These are phyloP conservation scores for Terfezia claveryi DNA, from an alignment of 495 filamentous ascomycete species.

Conservation along the genomic window DNA sequence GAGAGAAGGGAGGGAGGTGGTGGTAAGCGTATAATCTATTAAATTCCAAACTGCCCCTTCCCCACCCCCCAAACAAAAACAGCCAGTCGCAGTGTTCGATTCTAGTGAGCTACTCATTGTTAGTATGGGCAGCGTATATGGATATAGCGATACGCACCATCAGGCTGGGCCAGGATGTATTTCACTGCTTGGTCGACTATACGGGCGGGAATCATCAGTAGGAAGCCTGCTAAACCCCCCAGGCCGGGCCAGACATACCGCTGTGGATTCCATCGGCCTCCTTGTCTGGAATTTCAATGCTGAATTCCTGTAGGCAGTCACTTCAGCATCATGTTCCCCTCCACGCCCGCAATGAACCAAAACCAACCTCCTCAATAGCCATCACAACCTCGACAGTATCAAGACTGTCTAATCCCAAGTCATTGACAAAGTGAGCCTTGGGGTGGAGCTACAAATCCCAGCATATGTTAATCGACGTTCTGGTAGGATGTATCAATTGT, in stretches of 20 bases:
- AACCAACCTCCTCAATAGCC: slow-evolving; percentile 92
- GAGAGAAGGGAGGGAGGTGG: too few relatives aligned
- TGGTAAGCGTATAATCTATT: too few relatives aligned
- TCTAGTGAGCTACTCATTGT: too few relatives aligned
- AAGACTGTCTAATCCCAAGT: slow-evolving; percentile 86
- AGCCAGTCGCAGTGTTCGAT: too few relatives aligned
- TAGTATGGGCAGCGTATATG: too few relatives aligned
- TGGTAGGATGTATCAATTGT: slow-evolving; percentile 38
- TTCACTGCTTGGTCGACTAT: slow-evolving; percentile 85
- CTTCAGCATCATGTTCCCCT: not conserved
- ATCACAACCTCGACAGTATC: slow-evolving; percentile 99
- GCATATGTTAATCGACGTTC: not conserved
- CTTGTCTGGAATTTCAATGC: slow-evolving; percentile 99
- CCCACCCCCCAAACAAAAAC: not conserved
- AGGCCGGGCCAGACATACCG: slow-evolving; percentile 37
- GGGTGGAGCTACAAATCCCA: slow-evolving; percentile 40
- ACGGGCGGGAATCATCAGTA: not conserved
- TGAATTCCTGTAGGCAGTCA: slow-evolving; percentile 62
- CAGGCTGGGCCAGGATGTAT: slow-evolving; percentile 87
- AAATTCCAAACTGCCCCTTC: too few relatives aligned
- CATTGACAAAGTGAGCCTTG: slow-evolving; percentile 76
- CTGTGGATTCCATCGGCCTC: slow-evolving; percentile 93
- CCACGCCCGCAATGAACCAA: not conserved
- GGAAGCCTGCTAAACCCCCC: too few relatives aligned
- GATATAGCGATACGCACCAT: slow-evolving; percentile 30